phyloP scores from a whole-genome alignment of 2,329 filamentous ascomycete species.

The Cladosporium austrohemisphaericum region DNA sequence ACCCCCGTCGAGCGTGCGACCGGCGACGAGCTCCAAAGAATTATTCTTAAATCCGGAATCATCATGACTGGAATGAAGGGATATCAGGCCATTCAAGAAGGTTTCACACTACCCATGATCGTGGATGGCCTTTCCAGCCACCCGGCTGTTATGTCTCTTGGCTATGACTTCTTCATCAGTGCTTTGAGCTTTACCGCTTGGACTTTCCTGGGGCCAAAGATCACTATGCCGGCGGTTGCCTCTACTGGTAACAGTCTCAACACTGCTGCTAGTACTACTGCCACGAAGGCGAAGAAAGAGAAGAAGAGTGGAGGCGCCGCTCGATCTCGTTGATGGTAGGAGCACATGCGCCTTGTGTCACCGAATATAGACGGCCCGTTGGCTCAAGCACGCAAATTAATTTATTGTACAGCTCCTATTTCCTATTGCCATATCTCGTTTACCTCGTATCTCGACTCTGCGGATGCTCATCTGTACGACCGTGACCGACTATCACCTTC shows the following conservation, averaged over 20 bases:
- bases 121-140: conserved; percentile 24
- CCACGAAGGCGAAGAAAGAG: neutral
- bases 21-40: conserved; percentile 11
- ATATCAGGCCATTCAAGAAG: conserved; percentile 4
- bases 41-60: conserved; percentile 7
- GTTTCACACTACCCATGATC: conserved; percentile 3
- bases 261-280: neutral
- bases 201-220: conserved; percentile 9
- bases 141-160: conserved; percentile 31
- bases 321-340: too few species aligned
- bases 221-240: too few species aligned
- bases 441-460: too few species aligned
- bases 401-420: too few species aligned
- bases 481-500: too few species aligned
- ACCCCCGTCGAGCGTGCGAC: conserved; percentile 13
- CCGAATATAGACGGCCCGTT: too few species aligned
- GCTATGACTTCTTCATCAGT: conserved; percentile 28
- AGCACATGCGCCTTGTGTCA: too few species aligned
- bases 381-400: neutral
- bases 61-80: conserved; percentile 15
- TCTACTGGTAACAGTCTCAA: too few species aligned
- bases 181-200: conserved; percentile 20
- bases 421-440: too few species aligned
- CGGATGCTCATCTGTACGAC: too few species aligned
- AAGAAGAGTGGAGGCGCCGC: neutral